These are phyloP conservation scores for Tephrocybe rancida DNA, from an alignment of 768 basidiomycete genomes.

Conservation along the genomic window DNA sequence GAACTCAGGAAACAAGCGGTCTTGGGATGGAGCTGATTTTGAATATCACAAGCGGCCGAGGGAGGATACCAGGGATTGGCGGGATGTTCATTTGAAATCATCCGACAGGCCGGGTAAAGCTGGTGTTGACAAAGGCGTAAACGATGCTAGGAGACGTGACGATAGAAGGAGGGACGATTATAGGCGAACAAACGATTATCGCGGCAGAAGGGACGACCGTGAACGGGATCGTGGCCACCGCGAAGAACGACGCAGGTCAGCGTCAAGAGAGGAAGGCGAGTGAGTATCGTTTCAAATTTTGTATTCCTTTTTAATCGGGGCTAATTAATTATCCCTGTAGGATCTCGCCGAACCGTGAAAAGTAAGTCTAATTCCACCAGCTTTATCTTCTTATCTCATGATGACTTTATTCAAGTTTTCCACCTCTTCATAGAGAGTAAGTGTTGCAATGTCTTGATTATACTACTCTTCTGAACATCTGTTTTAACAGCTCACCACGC, in stretches of 20 bases:
- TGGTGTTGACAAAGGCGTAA: slow-evolving; percentile 34
- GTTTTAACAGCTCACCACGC: not conserved
- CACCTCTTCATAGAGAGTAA: slow-evolving; percentile 5
- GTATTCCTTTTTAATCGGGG: not conserved
- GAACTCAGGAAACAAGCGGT: slow-evolving; percentile 82
- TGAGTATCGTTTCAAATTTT: slow-evolving; percentile 56
- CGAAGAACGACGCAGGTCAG: slow-evolving; percentile 25
- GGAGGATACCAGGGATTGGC: slow-evolving; percentile 64
- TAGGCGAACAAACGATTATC: slow-evolving; percentile 32
- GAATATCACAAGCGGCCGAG: slow-evolving; percentile 57
- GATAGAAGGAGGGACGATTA: slow-evolving; percentile 37
- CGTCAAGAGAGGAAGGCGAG: slow-evolving; percentile 85
- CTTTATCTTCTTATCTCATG: not conserved
- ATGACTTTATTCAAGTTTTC: not conserved
- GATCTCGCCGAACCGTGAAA: slow-evolving; percentile 6
- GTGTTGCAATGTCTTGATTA: not conserved
- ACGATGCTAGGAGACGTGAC: slow-evolving; percentile 27
- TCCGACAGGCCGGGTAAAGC: slow-evolving; percentile 32
- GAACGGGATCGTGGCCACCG: slow-evolving; percentile 25
- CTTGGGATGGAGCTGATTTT: slow-evolving; percentile 60
- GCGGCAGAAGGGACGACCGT: slow-evolving; percentile 35
- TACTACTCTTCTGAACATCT: not conserved
- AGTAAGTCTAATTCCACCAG: not conserved
- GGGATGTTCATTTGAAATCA: slow-evolving; percentile 63
- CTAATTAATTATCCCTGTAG: not conserved